Base-by-base conservation (phyloP, 179 eudicot genomes). In the Nepenthes alata region DNA sequence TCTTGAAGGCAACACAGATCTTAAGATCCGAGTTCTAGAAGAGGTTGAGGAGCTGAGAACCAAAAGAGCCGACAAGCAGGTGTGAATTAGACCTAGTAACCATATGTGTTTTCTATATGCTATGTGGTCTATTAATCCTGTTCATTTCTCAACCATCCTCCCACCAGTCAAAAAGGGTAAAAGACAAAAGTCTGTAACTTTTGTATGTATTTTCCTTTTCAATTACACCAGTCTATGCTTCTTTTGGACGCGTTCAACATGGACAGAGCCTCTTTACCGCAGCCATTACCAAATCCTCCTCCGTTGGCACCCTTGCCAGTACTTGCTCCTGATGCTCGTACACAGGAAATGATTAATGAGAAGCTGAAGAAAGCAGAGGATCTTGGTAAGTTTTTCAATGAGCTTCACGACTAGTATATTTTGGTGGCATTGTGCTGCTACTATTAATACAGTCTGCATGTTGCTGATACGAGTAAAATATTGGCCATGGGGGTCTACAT, bases 281-380 rank as follows among this genome's bases (percentile, higher is more conserved):
- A 89, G 74, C 93, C 98, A 41, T 83, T 84, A 59, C 81, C 82
- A 47, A 91, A 85, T 66, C 81, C 98, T 59, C 87, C 90, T 36
- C 78, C 83, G 4, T 68, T 78, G 80, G 88, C 95, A 35, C 78
- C 95, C n/a, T 47, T 85, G 67, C 90, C 93, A 61, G 80, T 74
- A 38, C 70, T 70, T 78, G 77, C 83, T 70, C 93, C 98, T 58
- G 96, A 93, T 86, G 83, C 96, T 70, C 96, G 85, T 53, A 86
- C 89, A 7, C 98, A 93, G 76, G 98, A 93, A 77, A 65, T 93
- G 85, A 93, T 93, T 9, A 93, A 93, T 68, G 98, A 93, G 85
- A 93, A 89, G 74, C 78, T 93, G 76, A 93, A 89, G 86, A 89
- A 83, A 71, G 95, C 98, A n/a, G 98, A 89, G 72, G 95, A 86